These are phyloP conservation scores for Vigna reflexopilosa DNA, from an alignment of 306 rosid genomes.

Conservation along the genomic window DNA sequence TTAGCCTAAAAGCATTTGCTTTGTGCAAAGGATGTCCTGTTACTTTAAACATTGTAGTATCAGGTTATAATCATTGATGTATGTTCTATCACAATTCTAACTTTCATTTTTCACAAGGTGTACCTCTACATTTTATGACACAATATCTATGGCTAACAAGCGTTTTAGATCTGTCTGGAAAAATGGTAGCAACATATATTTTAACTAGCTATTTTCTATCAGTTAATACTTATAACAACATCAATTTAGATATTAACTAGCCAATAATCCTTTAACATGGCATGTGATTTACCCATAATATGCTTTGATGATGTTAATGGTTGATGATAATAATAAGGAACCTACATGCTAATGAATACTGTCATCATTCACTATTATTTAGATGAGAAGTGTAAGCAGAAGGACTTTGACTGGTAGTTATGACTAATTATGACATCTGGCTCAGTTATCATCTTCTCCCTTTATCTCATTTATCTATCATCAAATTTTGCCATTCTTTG, in stretches of 20 bases:
- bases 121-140: not conserved
- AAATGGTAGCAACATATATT: too few species aligned
- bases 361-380: constrained; percentile 27
- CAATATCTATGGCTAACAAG: not conserved
- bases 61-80: not conserved
- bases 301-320: constrained; percentile 21
- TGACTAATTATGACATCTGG: not conserved
- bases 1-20: constrained; percentile 10
- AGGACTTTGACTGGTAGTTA: constrained; percentile 20
- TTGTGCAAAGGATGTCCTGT: not conserved
- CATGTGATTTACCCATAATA: not conserved
- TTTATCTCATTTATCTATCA: not conserved
- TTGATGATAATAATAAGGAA: constrained; percentile 11
- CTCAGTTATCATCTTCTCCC: constrained; percentile 23
- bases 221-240: too few species aligned
- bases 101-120: not conserved
- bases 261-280: constrained; percentile 1
- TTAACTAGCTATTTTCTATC: too few species aligned
- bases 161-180: not conserved
- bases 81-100: not conserved
- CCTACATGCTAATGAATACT: constrained; percentile 5
- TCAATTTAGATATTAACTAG: not conserved
- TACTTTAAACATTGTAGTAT: not conserved
- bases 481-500: not conserved
- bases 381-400: constrained; percentile 12